phyloP scores from a whole-genome alignment of 2,329 filamentous ascomycete genomes.

The Emergomyces orientalis region DNA sequence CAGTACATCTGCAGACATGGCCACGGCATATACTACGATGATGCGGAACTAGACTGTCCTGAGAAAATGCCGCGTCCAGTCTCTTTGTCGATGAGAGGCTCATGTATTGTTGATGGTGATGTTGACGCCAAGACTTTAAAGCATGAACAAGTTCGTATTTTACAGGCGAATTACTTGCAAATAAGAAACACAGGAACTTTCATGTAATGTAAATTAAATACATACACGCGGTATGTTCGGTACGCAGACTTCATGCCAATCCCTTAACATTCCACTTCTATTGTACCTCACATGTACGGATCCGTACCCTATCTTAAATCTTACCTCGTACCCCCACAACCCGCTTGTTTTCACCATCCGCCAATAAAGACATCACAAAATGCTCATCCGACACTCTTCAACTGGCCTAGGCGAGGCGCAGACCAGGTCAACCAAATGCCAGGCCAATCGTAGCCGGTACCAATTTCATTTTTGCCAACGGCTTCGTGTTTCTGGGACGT shows the following conservation, averaged over 20 bases:
- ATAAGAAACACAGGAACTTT: background rate
- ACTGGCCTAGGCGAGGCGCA: background rate
- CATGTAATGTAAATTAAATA: background rate
- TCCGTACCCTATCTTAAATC: no score
- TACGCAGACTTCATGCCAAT: no score
- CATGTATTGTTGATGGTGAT: background rate
- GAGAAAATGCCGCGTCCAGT: background rate
- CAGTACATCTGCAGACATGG: background rate
- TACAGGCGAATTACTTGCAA: background rate
- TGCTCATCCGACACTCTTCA: background rate
- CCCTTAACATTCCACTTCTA: no score
- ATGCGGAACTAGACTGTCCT: background rate
- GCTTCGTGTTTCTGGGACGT: background rate
- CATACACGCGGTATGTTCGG: no score
- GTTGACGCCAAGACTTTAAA: background rate
- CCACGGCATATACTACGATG: background rate
- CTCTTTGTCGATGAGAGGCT: background rate
- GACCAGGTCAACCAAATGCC: background rate
- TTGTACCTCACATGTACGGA: no score
- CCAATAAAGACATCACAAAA: background rate
- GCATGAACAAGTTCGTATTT: background rate
- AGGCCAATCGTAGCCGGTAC: background rate
- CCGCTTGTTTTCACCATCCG: background rate
- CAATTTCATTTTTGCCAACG: background rate
- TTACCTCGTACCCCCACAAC: background rate